Conservation (phyloP, 225 moss, liverwort and hornwort species). For the Anthoceros angustus region DNA sequence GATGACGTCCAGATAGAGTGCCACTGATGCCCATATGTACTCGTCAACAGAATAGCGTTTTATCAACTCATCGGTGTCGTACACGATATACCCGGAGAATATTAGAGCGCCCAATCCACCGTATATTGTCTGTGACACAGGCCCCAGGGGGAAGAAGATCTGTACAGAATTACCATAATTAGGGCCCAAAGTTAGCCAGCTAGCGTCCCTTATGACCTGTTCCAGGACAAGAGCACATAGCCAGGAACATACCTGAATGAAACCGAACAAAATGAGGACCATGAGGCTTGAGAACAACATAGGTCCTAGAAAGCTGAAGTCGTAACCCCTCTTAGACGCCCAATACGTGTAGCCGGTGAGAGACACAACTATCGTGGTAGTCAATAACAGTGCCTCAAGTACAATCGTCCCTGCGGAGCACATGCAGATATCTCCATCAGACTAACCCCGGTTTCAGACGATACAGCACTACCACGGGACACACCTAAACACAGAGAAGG, state of each 20-base stretch:
- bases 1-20: conserved; percentile 82
- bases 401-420: conserved; percentile 40
- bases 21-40: conserved; percentile 98
- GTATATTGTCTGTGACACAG: conserved; percentile 58
- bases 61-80: conserved; percentile 90
- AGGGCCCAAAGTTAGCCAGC: not conserved
- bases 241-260: conserved; percentile 46
- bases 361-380: conserved; percentile 55
- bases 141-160: conserved; percentile 60
- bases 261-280: conserved; percentile 48
- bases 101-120: conserved; percentile 55
- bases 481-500: not conserved
- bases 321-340: conserved; percentile 59
- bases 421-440: not conserved
- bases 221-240: not conserved
- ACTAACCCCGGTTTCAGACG: not conserved
- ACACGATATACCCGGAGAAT: conserved; percentile 85
- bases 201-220: not conserved
- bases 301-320: conserved; percentile 82
- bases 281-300: conserved; percentile 56
- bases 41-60: conserved; percentile 69
- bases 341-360: conserved; percentile 79
- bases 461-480: not conserved
- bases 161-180: conserved; percentile 14
- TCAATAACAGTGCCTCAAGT: conserved; percentile 65